Evolutionary conservation across 768 basidiomycete species (phyloP).

Genomic region (Hypsizygus marmoreus): DNA sequence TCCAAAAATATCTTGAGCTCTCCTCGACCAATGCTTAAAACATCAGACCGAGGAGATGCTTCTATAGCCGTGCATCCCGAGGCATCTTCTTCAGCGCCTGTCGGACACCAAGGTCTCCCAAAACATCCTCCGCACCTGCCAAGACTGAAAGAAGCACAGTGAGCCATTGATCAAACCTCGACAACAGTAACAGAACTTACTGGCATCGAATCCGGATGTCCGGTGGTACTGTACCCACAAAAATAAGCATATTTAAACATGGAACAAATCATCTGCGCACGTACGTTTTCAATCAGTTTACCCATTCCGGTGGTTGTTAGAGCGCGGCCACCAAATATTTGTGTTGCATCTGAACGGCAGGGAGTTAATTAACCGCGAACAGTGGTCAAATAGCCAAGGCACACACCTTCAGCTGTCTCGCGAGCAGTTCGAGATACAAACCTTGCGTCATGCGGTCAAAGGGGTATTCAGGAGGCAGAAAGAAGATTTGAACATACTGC

Average conservation of each 20-base stretch:
- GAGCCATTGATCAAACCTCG: conserved; percentile 2
- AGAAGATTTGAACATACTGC: conserved; percentile 53
- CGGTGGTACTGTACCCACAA: conserved; percentile 66
- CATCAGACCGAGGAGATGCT: not conserved
- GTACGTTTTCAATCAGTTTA: conserved; percentile 76
- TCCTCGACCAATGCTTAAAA: not conserved
- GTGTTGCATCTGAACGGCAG: conserved; percentile 74
- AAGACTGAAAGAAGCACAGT: conserved; percentile 44
- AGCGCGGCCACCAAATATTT: conserved; percentile 88
- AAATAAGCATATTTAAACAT: not conserved
- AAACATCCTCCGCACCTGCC: conserved; percentile 76
- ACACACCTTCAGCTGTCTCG: conserved; percentile 67
- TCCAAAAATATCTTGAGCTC: too few species aligned
- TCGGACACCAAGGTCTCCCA: conserved; percentile 73
- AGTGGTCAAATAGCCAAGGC: not conserved
- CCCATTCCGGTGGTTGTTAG: conserved; percentile 90
- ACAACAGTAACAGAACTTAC: conserved; percentile 32
- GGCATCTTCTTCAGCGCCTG: conserved; percentile 77
- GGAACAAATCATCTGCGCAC: conserved; percentile 22
- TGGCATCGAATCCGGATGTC: conserved; percentile 82
- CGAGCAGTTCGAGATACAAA: conserved; percentile 67
- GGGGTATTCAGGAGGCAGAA: not conserved
- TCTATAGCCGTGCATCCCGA: conserved; percentile 31
- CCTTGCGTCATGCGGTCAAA: conserved; percentile 38
- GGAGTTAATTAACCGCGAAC: too few species aligned